A percentile compares a stretch with the other conserved stretches of the same genome.
phyloP scores from a whole-genome alignment of 139 green algal genomes.

The Chlorella sorokiniana region DNA sequence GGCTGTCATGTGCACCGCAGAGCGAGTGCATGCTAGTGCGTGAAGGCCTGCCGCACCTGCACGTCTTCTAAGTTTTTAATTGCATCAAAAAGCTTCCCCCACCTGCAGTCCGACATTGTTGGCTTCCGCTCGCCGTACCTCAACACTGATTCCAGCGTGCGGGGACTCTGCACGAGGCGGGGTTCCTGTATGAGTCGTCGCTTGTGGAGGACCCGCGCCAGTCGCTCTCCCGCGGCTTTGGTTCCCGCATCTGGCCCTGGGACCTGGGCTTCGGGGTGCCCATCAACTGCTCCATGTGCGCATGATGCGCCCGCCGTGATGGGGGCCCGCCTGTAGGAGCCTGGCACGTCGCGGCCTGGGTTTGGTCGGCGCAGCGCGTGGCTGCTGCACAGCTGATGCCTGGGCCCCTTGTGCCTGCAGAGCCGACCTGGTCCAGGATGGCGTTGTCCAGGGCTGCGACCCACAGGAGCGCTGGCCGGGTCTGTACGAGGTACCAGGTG shows the following conservation, averaged over 20 bases:
- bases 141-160: background rate
- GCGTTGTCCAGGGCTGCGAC: background rate
- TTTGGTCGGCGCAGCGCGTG: too few species aligned
- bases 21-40: too few species aligned
- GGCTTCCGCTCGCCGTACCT: constrained; percentile 15
- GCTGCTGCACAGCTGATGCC: background rate
- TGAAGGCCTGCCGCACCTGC: too few species aligned
- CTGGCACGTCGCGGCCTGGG: background rate
- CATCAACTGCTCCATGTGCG: constrained; percentile 26
- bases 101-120: constrained; percentile 19
- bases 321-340: too few species aligned
- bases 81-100: too few species aligned
- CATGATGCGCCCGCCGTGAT: too few species aligned
- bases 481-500: constrained; percentile 13
- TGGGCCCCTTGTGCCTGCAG: background rate
- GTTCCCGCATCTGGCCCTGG: constrained; percentile 26
- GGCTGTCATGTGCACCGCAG: too few species aligned
- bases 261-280: constrained; percentile 16
- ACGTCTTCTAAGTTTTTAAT: too few species aligned
- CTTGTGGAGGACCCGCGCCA: background rate
- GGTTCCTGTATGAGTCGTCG: constrained; percentile 20
- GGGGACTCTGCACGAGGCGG: background rate
- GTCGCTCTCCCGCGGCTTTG: constrained; percentile 5
- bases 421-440: constrained; percentile 1
- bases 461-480: constrained; percentile 2